Evolutionary conservation across 768 basidiomycete species (phyloP).

Genomic region (Xanthoconium purpureum): DNA sequence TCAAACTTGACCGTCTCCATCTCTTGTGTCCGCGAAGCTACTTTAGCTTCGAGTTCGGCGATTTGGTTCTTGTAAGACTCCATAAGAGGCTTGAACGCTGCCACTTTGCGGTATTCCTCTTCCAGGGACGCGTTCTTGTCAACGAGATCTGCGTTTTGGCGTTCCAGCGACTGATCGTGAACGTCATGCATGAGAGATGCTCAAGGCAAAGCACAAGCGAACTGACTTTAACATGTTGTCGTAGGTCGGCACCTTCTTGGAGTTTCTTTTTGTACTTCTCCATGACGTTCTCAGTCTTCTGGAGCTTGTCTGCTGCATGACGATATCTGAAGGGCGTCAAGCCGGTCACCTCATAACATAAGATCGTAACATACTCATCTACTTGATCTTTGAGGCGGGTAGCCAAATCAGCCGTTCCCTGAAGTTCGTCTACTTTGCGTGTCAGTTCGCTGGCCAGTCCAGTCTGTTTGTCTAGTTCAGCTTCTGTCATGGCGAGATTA

Average conservation of each 20-base stretch:
- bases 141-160: conserved; percentile 88
- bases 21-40: conserved; percentile 63
- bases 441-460: conserved; percentile 67
- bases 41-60: conserved; percentile 71
- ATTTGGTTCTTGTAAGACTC: conserved; percentile 91
- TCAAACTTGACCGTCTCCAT: conserved; percentile 70
- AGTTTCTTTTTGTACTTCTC: conserved; percentile 99
- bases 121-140: conserved; percentile 91
- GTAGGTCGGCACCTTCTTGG: conserved; percentile 87
- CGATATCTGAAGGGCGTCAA: conserved; percentile 56
- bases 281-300: conserved; percentile 96
- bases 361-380: conserved; percentile 64
- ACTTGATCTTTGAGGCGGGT: conserved; percentile 85
- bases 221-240: conserved; percentile 77
- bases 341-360: background rate
- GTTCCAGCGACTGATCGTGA: conserved; percentile 68
- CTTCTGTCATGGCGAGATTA: conserved; percentile 76
- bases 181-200: background rate
- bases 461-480: conserved; percentile 80
- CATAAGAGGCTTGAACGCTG: conserved; percentile 83
- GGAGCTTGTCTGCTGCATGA: conserved; percentile 86
- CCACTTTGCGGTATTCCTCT: conserved; percentile 85
- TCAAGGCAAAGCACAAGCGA: conserved; percentile 11
- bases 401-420: conserved; percentile 72
- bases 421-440: conserved; percentile 78